Conservation (phyloP, 1,284 basidiomycete genomes). For the Earliella scabrosa region DNA sequence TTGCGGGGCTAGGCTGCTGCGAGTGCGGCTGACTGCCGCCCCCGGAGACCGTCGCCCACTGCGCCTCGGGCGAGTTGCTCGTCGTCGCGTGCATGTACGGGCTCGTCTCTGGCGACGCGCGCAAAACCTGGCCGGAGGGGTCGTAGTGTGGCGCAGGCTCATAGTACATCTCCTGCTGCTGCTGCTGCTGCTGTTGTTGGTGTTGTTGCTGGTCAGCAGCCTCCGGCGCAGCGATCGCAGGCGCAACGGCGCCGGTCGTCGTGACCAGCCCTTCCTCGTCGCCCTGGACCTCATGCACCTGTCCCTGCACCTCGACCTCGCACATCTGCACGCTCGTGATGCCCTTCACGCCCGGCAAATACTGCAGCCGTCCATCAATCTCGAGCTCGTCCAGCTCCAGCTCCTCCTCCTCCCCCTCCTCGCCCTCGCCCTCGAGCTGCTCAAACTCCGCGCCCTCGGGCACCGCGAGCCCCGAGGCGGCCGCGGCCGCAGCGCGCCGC, state of each 20-base stretch:
- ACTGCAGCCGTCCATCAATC: conserved; percentile 35
- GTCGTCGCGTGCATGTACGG: conserved; percentile 14
- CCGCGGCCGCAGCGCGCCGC: conserved; percentile 39
- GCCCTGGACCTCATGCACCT: conserved; percentile 59
- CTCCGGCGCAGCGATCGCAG: conserved; percentile 12
- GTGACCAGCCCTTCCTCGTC: conserved; percentile 63
- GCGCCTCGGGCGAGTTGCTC: conserved; percentile 23
- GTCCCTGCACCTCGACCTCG: conserved; percentile 61
- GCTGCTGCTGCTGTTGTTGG: not conserved
- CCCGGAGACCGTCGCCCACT: conserved; percentile 30
- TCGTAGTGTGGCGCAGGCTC: conserved; percentile 8
- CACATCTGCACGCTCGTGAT: conserved; percentile 53
- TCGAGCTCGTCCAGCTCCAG: conserved; percentile 32
- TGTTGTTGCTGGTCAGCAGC: no score
- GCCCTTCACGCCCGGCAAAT: conserved; percentile 21
- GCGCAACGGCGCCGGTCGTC: conserved; percentile 22
- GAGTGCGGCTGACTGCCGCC: no score
- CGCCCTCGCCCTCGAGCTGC: conserved; percentile 23
- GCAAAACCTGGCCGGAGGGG: conserved; percentile 14
- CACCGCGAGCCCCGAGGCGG: conserved; percentile 22
- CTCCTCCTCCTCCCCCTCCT: conserved; percentile 36
- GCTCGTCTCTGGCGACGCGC: conserved; percentile 25
- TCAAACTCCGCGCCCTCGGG: conserved; percentile 30
- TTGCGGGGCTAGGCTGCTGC: conserved; percentile 11
- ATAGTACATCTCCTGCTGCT: conserved; percentile 28